Evolutionary conservation across 2,329 filamentous ascomycete genomes (phyloP).

Genomic region (Fusarium zealandicum): DNA sequence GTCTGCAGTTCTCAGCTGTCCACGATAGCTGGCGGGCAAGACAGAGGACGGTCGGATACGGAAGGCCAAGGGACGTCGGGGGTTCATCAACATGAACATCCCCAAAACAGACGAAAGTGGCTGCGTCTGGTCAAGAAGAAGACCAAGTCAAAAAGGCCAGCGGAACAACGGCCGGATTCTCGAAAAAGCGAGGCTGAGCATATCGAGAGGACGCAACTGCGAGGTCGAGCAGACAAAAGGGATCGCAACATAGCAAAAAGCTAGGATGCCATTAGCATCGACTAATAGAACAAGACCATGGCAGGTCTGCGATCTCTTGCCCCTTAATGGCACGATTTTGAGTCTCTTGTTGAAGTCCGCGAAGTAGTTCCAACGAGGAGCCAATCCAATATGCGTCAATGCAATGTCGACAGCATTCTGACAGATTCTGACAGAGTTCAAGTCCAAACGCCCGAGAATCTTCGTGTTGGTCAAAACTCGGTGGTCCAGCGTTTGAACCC

Average conservation of each 20-base stretch:
- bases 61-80: neutral
- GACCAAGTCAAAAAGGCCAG: neutral
- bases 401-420: neutral
- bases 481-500: neutral
- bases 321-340: neutral
- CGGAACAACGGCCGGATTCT: neutral
- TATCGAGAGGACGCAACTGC: neutral
- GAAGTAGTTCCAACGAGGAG: too few species aligned
- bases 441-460: neutral
- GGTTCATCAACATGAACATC: neutral
- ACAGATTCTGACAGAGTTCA: neutral
- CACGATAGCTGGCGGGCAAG: neutral
- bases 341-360: neutral
- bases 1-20: too few species aligned
- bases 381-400: neutral
- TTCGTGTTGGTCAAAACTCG: neutral
- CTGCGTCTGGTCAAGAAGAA: neutral
- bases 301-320: neutral
- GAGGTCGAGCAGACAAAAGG: neutral
- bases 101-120: neutral
- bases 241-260: neutral
- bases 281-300: neutral
- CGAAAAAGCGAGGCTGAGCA: neutral
- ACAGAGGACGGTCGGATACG: neutral
- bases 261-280: neutral